A percentile compares a stretch with the other conserved stretches of the same genome.
These are phyloP conservation scores for Leucocoprinus sp. DNA, from an alignment of 768 basidiomycete genomes.

Conservation along the genomic window DNA sequence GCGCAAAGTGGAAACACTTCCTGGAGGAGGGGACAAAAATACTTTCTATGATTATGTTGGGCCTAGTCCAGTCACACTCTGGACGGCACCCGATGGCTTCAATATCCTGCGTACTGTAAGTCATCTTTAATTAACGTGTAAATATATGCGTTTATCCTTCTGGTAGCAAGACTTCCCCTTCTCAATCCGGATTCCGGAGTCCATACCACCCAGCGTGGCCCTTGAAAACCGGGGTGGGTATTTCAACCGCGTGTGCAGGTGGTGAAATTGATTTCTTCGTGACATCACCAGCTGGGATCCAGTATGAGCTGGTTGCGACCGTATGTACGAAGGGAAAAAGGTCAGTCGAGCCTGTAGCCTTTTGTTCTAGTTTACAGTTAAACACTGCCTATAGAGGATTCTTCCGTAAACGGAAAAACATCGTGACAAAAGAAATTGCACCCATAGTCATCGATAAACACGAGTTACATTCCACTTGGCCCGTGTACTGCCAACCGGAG, in stretches of 20 bases:
- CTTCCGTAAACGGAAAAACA: slow-evolving; percentile 71
- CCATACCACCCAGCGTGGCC: slow-evolving; percentile 79
- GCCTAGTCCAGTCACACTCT: slow-evolving; percentile 73
- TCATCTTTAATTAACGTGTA: slow-evolving; percentile 14
- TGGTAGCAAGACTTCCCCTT: slow-evolving; percentile 84
- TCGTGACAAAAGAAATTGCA: slow-evolving; percentile 57
- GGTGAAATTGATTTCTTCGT: slow-evolving; percentile 1
- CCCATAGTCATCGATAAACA: slow-evolving; percentile 86
- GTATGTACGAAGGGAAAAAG: slow-evolving; percentile 83
- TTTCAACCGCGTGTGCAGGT: not conserved
- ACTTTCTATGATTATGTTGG: slow-evolving; percentile 78
- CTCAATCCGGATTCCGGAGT: slow-evolving; percentile 85
- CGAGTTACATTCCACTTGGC: slow-evolving; percentile 90
- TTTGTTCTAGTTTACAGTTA: not conserved
- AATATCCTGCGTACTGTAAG: slow-evolving; percentile 58
- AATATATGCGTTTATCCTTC: slow-evolving; percentile 8
- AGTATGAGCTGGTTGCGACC: slow-evolving; percentile 85
- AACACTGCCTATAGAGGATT: slow-evolving; percentile 46
- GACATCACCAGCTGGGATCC: slow-evolving; percentile 58
- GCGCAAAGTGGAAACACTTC: slow-evolving; percentile 81
- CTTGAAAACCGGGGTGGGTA: slow-evolving; percentile 64
- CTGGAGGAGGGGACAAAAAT: slow-evolving; percentile 58
- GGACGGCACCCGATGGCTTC: slow-evolving; percentile 76
- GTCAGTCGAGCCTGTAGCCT: slow-evolving; percentile 30
- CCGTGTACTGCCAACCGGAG: slow-evolving; percentile 76